Conservation (phyloP, 768 basidiomycete species). For the Rhodotorula sphaerocarpa region DNA sequence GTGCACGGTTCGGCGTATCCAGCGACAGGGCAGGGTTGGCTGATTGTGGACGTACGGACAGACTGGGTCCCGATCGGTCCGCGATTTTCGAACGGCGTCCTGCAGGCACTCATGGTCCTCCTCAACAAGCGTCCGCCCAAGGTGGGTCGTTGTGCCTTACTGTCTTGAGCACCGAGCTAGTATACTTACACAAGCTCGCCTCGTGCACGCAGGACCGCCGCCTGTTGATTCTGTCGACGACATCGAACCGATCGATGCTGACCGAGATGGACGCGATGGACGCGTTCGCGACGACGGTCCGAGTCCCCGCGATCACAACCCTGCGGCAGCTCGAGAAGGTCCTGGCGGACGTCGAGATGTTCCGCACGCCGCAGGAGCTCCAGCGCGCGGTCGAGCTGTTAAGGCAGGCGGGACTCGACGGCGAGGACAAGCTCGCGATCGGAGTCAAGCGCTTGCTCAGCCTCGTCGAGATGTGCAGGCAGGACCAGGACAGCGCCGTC, state of each 20-base stretch:
- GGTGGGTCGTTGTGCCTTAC: slow-evolving; percentile 47
- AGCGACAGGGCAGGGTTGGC: too few species aligned
- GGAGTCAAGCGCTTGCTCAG: slow-evolving; percentile 91
- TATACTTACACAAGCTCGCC: too few species aligned
- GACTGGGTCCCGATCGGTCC: slow-evolving; percentile 96
- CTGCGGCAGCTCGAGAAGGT: slow-evolving; percentile 66
- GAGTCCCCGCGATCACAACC: slow-evolving; percentile 69
- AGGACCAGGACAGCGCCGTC: slow-evolving; percentile 47
- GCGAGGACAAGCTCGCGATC: slow-evolving; percentile 43
- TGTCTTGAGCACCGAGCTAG: background rate
- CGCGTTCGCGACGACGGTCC: slow-evolving; percentile 76
- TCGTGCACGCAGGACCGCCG: slow-evolving; percentile 81
- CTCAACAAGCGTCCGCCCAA: slow-evolving; percentile 85
- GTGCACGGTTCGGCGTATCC: too few species aligned
- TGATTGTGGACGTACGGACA: too few species aligned
- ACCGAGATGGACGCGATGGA: slow-evolving; percentile 82
- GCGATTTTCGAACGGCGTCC: slow-evolving; percentile 87
- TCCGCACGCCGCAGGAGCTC: slow-evolving; percentile 54
- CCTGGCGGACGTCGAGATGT: slow-evolving; percentile 69
- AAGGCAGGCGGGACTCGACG: slow-evolving; percentile 63
- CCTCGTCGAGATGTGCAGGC: slow-evolving; percentile 90
- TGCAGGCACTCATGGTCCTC: slow-evolving; percentile 82
- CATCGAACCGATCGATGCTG: slow-evolving; percentile 76
- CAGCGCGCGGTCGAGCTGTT: slow-evolving; percentile 59
- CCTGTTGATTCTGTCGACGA: slow-evolving; percentile 81